A percentile compares a stretch with the other conserved stretches of the same genome.
phyloP scores from a whole-genome alignment of 148 eudicot genomes.

The Fagopyrum tataricum region DNA sequence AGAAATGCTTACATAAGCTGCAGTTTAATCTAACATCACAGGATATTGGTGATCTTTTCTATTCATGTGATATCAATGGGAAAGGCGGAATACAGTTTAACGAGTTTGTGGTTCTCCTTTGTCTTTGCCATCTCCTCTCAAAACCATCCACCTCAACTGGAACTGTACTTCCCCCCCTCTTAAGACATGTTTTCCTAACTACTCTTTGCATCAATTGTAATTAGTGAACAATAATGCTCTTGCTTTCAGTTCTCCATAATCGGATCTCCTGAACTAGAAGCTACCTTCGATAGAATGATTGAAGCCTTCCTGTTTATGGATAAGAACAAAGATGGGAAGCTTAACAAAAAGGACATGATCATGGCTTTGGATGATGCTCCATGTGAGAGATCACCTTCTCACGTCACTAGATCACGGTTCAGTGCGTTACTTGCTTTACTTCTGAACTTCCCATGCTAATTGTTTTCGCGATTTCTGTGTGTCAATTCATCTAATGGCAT shows the following conservation, averaged over 20 bases:
- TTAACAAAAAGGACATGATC: constrained; percentile 49
- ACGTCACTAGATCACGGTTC: constrained; percentile 38
- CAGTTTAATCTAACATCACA: constrained; percentile 30
- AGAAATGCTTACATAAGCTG: constrained; percentile 41
- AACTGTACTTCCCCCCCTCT: constrained; percentile 17
- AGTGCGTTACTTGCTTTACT: constrained; percentile 21
- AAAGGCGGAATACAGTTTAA: constrained; percentile 49
- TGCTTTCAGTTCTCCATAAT: constrained; percentile 30
- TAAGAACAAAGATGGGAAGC: constrained; percentile 62
- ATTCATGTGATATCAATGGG: constrained; percentile 49
- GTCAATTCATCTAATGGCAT: background rate
- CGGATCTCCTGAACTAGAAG: constrained; percentile 38
- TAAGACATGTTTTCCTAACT: background rate
- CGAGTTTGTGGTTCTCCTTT: constrained; percentile 60
- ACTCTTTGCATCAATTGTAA: background rate
- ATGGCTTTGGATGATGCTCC: constrained; percentile 46
- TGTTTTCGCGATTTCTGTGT: background rate
- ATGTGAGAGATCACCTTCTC: constrained; percentile 49
- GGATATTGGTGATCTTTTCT: constrained; percentile 59
- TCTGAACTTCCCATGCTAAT: background rate
- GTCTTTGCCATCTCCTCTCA: constrained; percentile 44
- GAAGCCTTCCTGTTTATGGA: constrained; percentile 65
- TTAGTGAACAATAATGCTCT: constrained; percentile 2
- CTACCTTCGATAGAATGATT: constrained; percentile 47
- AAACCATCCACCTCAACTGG: constrained; percentile 34